Evolutionary conservation across 108 stramenopile genomes (phyloP), one percentile per base, ranked within the genome.

Genomic region (Skeletonema costatum): DNA sequence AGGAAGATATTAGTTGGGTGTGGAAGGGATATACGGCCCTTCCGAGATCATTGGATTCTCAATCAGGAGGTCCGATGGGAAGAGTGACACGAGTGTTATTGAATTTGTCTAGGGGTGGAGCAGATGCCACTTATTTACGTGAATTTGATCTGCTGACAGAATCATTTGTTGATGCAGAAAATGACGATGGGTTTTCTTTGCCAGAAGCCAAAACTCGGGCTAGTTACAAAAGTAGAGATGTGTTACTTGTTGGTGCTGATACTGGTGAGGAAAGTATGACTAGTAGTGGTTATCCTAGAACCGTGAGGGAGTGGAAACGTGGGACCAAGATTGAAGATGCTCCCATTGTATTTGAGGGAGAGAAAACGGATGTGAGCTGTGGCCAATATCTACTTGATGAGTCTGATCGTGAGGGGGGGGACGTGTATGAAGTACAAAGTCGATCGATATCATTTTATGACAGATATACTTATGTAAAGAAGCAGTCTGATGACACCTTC

Each of bases 281-380:
- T 3, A 89, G 91, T 60, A 86, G 84, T 38, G 97, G 97, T 7
- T 98, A 98, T 83, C 95, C 97, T 7, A 82, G 97, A n/a, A 85
- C 86, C 16, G 90, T 96, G 17, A 74, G 87, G 42, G 92, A 91
- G 68, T 98, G 97, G 97, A 85, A 67, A 21, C 92, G 97, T 53
- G 97, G 97, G 50, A 96, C 94, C 16, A 71, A 88, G 21, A 70
- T 94, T 39, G 89, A 89, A 41, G 92, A 96, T 76, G 93, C 96
- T 21, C 85, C 87, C 2, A 86, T 86, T 35, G 83, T 97, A 4
- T 98, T 94, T 87, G 92, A 96, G 83, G 97, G 92, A 12, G 95
- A 96, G 42, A 78, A 83, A 74, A 88, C 82, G 17, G 96, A 97
- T 85, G 93, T 98, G 11, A 82, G 87, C 16, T 92, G 91, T 48